phyloP scores from a whole-genome alignment of 805 yeast species.

The Lipomyces starkeyi region DNA sequence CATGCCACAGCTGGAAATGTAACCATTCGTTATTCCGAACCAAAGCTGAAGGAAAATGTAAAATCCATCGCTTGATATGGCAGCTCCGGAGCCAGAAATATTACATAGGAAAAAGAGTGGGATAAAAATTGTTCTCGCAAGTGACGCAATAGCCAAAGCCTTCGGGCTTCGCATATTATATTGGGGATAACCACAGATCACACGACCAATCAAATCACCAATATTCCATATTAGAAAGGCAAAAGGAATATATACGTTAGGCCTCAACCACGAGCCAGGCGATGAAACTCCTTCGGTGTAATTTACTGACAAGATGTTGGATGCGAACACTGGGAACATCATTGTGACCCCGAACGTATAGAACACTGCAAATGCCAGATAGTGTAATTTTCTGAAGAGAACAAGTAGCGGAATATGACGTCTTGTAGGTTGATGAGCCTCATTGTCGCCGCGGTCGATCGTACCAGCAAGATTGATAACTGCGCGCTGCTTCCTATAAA shows the following conservation, averaged over 20 bases:
- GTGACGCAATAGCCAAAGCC: conserved; percentile 22
- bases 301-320: conserved; percentile 62
- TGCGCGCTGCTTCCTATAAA: conserved; percentile 43
- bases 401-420: conserved; percentile 62
- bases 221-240: conserved; percentile 85
- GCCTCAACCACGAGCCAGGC: conserved; percentile 28
- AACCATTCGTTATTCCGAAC: conserved; percentile 91
- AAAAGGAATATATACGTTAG: conserved; percentile 67
- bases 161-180: conserved; percentile 21
- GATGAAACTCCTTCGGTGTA: conserved; percentile 41
- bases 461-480: conserved; percentile 27
- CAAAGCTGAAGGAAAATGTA: conserved; percentile 73
- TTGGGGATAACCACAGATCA: conserved; percentile 59
- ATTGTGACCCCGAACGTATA: conserved; percentile 75
- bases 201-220: conserved; percentile 84
- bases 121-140: conserved; percentile 53
- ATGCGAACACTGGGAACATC: conserved; percentile 89
- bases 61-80: conserved; percentile 59
- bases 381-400: conserved; percentile 66
- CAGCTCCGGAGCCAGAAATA: conserved; percentile 53
- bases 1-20: conserved; percentile 76
- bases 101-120: conserved; percentile 78
- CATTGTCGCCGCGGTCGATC: conserved; percentile 27
- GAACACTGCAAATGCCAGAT: conserved; percentile 72
- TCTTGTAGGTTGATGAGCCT: conserved; percentile 15